These are phyloP conservation scores for Hirsutella minnesotensis DNA, from an alignment of 2,329 filamentous ascomycete species.

Conservation along the genomic window DNA sequence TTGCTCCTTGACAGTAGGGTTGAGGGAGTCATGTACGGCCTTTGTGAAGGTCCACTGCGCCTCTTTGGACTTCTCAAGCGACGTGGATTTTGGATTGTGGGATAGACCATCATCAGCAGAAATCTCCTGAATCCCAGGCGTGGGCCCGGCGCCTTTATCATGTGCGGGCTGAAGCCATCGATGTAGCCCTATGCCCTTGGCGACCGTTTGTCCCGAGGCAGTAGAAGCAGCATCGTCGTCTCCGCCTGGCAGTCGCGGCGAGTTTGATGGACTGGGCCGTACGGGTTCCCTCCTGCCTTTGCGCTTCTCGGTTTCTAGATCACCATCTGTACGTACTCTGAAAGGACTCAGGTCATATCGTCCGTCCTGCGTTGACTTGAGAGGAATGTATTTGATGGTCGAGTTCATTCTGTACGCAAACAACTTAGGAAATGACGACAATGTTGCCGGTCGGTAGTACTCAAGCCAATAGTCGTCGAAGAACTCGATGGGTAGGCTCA, in stretches of 20 bases:
- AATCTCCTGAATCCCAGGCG: not conserved
- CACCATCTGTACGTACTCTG: slow-evolving; percentile 56
- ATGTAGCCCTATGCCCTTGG: slow-evolving; percentile 42
- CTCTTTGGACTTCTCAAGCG: slow-evolving; percentile 65
- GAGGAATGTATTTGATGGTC: slow-evolving; percentile 70
- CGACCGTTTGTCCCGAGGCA: slow-evolving; percentile 24
- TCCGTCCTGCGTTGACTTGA: slow-evolving; percentile 59
- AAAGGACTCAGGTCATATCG: slow-evolving; percentile 84
- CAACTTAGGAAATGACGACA: slow-evolving; percentile 86
- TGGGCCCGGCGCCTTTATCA: slow-evolving; percentile 16
- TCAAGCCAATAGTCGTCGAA: slow-evolving; percentile 97
- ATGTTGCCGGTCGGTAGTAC: slow-evolving; percentile 79
- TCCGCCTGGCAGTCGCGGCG: slow-evolving; percentile 13
- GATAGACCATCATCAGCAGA: not conserved
- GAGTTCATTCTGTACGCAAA: slow-evolving; percentile 90
- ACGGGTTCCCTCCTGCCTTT: slow-evolving; percentile 55
- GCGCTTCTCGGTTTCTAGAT: slow-evolving; percentile 50
- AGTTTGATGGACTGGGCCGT: slow-evolving; percentile 49
- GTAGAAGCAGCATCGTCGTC: slow-evolving; percentile 30
- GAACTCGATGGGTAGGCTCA: slow-evolving; percentile 38
- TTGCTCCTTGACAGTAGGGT: slow-evolving; percentile 64
- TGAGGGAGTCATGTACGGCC: slow-evolving; percentile 73
- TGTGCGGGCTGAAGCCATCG: slow-evolving; percentile 47
- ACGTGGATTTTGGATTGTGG: slow-evolving; percentile 38
- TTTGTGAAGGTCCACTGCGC: slow-evolving; percentile 84